Evolutionary conservation across 192 early-diverging fungal genomes (phyloP).

Genomic region (Coemansia sp.): DNA sequence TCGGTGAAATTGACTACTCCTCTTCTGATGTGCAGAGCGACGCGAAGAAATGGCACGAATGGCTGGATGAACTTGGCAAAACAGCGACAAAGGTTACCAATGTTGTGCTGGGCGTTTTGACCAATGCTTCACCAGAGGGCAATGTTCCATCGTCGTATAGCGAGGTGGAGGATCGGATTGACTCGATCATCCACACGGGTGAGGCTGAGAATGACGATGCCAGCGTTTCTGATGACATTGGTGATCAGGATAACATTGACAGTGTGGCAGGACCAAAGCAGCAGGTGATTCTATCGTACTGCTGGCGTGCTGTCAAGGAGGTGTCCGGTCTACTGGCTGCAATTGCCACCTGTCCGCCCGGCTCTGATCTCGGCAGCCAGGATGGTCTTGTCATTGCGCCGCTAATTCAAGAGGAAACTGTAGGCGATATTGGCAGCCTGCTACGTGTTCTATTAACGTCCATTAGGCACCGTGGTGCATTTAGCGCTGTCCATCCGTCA

Average conservation of each 20-base stretch:
- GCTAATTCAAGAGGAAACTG: conserved; percentile 15
- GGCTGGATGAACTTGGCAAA: conserved; percentile 50
- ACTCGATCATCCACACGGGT: conserved; percentile 44
- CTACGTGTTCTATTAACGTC: conserved; percentile 63
- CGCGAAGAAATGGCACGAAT: conserved; percentile 53
- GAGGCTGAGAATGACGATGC: conserved; percentile 3
- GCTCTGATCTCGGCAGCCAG: conserved; percentile 15
- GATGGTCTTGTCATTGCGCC: background rate
- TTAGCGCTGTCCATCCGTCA: conserved; percentile 80
- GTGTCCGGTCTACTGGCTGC: conserved; percentile 65
- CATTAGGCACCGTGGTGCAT: conserved; percentile 91
- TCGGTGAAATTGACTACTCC: conserved; percentile 61
- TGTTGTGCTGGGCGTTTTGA: conserved; percentile 69
- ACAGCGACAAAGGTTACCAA: conserved; percentile 60
- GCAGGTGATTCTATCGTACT: conserved; percentile 85
- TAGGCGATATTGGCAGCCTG: conserved; percentile 50
- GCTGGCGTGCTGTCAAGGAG: conserved; percentile 92
- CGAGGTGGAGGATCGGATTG: conserved; percentile 62
- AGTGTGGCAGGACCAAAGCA: conserved; percentile 62
- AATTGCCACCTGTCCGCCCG: conserved; percentile 23
- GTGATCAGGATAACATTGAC: conserved; percentile 31
- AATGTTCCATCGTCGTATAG: conserved; percentile 79
- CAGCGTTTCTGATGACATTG: conserved; percentile 16
- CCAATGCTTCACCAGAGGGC: conserved; percentile 84
- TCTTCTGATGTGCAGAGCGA: conserved; percentile 48